A percentile compares a stretch with the other conserved stretches of the same genome.
These are phyloP conservation scores for Tetrapisispora phaffii DNA, from an alignment of 805 yeast genomes.

Conservation along the genomic window DNA sequence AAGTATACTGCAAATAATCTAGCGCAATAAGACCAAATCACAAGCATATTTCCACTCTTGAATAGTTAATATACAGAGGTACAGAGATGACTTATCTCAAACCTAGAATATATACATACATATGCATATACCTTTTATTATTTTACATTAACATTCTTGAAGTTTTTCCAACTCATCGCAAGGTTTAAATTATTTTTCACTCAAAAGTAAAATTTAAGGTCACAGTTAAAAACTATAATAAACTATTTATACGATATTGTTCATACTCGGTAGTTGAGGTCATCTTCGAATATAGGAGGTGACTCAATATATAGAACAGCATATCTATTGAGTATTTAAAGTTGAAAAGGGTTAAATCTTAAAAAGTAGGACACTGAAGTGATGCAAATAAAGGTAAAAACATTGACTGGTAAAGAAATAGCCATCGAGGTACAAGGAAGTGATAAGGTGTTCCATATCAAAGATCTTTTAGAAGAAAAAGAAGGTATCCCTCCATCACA, in stretches of 20 bases:
- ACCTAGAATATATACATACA: no score
- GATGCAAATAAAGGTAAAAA: slow-evolving; percentile 23
- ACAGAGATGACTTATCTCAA: no score
- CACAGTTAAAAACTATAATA: neutral
- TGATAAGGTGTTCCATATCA: slow-evolving; percentile 52
- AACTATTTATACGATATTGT: neutral
- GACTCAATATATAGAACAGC: neutral
- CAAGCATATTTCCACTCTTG: no score
- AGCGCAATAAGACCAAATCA: no score
- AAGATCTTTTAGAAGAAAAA: slow-evolving; percentile 87
- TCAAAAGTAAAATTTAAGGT: neutral
- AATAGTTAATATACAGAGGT: no score
- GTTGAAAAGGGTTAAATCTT: no score
- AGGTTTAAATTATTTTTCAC: neutral
- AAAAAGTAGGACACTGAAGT: no score
- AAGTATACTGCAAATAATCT: neutral
- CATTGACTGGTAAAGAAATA: slow-evolving; percentile 31
- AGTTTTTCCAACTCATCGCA: neutral
- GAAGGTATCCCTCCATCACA: slow-evolving; percentile 97
- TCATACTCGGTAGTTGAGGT: no score
- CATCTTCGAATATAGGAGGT: no score
- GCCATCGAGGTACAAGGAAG: slow-evolving; percentile 26
- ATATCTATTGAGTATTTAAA: neutral
- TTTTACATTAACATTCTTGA: no score
- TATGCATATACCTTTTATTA: no score